Percentiles rank a stretch among this genome's conserved stretches.
Conservation (phyloP, 345 rosid species). For the Syzygium aromaticum region DNA sequence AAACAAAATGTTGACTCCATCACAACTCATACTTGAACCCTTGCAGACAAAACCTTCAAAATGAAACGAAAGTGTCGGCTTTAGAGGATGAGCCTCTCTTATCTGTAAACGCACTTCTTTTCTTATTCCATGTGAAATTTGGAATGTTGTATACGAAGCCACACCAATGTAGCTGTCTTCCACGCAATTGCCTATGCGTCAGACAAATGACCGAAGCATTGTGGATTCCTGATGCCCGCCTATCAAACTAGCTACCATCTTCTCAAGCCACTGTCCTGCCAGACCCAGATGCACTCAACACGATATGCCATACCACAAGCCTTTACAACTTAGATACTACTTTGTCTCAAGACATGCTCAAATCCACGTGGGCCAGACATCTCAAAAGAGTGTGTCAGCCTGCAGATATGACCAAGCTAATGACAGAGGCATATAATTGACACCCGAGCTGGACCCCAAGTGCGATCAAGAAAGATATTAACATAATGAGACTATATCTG, state of each 20-base stretch:
- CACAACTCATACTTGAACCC: neutral
- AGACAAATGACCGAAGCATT: neutral
- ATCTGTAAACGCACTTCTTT: neutral
- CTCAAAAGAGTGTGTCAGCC: neutral
- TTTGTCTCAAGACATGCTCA: neutral
- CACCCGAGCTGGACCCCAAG: neutral
- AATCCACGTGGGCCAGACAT: neutral
- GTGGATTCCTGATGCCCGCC: neutral
- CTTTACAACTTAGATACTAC: neutral
- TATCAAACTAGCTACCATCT: neutral
- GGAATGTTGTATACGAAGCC: neutral
- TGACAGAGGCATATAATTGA: neutral
- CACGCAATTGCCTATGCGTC: neutral
- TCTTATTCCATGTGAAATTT: neutral
- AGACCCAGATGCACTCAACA: neutral
- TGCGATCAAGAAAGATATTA: neutral
- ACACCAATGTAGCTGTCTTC: neutral
- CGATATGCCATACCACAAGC: neutral
- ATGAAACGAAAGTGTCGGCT: neutral
- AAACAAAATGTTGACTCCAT: neutral
- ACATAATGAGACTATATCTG: neutral
- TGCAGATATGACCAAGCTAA: neutral
- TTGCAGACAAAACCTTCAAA: neutral
- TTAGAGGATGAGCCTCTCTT: neutral
- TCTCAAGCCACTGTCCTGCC: neutral